phyloP scores from a whole-genome alignment of 305 asterid genomes.

The Fraxinus albicans region DNA sequence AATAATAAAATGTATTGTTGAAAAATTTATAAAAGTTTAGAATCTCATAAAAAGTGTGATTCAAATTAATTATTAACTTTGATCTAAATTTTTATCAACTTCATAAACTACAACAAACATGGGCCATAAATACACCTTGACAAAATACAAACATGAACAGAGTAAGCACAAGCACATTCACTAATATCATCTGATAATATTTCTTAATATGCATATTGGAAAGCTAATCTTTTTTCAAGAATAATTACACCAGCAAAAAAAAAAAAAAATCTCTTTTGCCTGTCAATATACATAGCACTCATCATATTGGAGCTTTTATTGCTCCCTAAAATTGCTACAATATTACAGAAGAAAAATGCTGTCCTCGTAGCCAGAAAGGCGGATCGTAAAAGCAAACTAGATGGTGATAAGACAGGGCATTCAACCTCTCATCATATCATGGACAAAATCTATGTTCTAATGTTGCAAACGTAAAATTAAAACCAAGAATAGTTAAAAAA shows the following conservation, averaged over 20 bases:
- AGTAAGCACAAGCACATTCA: neutral
- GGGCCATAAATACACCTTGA: neutral
- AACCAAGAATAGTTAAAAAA: slow-evolving; percentile 23
- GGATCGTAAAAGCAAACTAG: neutral
- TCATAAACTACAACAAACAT: neutral
- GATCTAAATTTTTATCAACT: neutral
- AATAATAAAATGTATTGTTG: too few relatives aligned
- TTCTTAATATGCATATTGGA: neutral
- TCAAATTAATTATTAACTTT: neutral
- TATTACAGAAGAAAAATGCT: neutral
- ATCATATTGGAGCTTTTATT: neutral
- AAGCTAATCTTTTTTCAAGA: neutral
- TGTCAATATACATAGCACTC: neutral
- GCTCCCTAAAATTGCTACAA: neutral
- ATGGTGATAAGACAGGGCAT: neutral
- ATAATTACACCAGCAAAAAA: neutral
- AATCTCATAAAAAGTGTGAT: neutral
- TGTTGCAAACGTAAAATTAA: neutral
- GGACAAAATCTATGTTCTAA: neutral
- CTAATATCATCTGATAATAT: neutral
- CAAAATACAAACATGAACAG: neutral
- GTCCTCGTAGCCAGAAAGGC: neutral
- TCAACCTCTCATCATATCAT: neutral
- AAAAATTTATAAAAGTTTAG: neutral
- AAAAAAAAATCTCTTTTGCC: neutral